phyloP scores from a whole-genome alignment of 2,329 filamentous ascomycete species.

The Exophiala bonariae region DNA sequence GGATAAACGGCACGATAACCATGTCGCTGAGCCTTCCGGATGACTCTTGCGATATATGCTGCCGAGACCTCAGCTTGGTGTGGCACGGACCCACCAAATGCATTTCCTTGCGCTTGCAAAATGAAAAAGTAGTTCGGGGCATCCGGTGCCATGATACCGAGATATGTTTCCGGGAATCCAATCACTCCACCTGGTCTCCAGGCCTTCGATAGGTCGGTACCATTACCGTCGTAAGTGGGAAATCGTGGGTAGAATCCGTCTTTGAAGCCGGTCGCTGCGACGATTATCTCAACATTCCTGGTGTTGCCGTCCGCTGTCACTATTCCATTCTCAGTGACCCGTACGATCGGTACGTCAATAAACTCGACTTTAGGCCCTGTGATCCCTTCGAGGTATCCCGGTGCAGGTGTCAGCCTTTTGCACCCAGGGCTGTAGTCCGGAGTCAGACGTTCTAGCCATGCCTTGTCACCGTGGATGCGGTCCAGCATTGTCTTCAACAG shows the following conservation, averaged over 20 bases:
- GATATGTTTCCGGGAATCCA: constrained; percentile 33
- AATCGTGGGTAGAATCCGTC: constrained; percentile 35
- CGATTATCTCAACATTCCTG: constrained; percentile 32
- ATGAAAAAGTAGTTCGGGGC: constrained; percentile 35
- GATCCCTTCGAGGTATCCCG: constrained; percentile 27
- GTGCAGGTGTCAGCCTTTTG: constrained; percentile 21
- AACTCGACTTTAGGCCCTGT: constrained; percentile 25
- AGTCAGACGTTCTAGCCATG: constrained; percentile 8
- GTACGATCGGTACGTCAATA: constrained; percentile 15
- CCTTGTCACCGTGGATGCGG: constrained; percentile 2
- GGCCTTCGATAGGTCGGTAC: constrained; percentile 30
- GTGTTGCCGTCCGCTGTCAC: constrained; percentile 33
- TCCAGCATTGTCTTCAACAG: background rate
- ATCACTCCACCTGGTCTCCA: constrained; percentile 29
- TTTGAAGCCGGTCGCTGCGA: constrained; percentile 38
- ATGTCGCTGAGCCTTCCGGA: constrained; percentile 9
- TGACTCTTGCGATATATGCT: constrained; percentile 7
- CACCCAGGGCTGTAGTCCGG: constrained; percentile 16
- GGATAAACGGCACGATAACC: background rate
- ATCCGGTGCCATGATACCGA: constrained; percentile 32
- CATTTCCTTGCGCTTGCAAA: constrained; percentile 30
- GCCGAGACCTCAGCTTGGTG: constrained; percentile 5
- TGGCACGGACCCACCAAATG: constrained; percentile 23
- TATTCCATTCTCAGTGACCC: constrained; percentile 27
- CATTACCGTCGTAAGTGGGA: constrained; percentile 31